Base-by-base conservation (phyloP, 2,329 filamentous ascomycete species). In the Exophiala xenobiotica region DNA sequence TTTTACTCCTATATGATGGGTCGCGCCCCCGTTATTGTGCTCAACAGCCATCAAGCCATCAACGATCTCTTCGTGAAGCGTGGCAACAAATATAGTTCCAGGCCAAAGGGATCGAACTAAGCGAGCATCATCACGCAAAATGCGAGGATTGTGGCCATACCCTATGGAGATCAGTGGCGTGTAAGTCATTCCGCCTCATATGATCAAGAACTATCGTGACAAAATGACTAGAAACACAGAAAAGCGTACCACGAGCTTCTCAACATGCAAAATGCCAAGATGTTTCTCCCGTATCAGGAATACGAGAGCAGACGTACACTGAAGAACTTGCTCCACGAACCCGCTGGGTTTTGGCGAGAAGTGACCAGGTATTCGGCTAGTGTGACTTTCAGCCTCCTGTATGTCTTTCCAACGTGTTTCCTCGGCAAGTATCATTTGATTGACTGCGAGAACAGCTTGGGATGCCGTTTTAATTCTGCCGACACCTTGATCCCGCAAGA, bases 341-440 rank as follows among this genome's bases (percentile, higher is more conserved):
- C 44, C 12, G 24, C 44, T 38, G 31, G 14, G 4, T 46, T 46
- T 46, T 46, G 31, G 29, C 18, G 20, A 37, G 44, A 46, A 39
- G 29, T 46, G 18, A 37, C 29, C 18, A 37, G 44, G n/a, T 46
- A 46, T 27, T 46, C 44, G n/a, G 44, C 44, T 38, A 46, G 44
- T 39, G 44, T 46, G 29, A 46, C 44, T n/a, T 55, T 55, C 29
- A 51, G 48, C 18, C 40, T 55, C 9, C 27, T 55, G 52, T 55
- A 23, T 35, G 48, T n/a, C 6, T 37, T 14, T 6, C 14, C 26
- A 4, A 11, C 12, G 14, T 6, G 2, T 31, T 33, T 39, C 3
- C 18, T 11, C 26, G 37, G 24, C 12, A 23, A n/a, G 24, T 14
- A 8, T 12, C 6, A 26, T 43, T 7, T 37, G 18, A 27, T 22